Evolutionary conservation across 1,139 yeast genomes (phyloP).

Genomic region (Blastobotrys raffinosifermentans): DNA sequence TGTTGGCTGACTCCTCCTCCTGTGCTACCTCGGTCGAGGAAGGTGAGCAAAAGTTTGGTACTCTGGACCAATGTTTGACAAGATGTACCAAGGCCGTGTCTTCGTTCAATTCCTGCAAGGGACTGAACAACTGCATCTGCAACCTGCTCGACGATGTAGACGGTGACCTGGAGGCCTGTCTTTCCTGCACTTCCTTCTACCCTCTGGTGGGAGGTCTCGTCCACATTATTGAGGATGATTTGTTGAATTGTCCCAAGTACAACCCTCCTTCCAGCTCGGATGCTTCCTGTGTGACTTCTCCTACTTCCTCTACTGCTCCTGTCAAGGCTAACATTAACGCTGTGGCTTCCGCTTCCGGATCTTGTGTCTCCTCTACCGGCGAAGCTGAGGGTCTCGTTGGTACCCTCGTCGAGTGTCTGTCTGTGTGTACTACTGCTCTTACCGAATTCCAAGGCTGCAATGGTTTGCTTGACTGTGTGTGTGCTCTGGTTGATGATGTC

Average conservation of each 20-base stretch:
- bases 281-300: too few species aligned
- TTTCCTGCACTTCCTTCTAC: conserved; percentile 13
- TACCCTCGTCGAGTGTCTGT: conserved; percentile 5
- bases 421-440: conserved; percentile 5
- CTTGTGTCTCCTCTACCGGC: conserved; percentile 7
- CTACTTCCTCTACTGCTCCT: conserved; percentile 2
- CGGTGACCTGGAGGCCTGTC: conserved; percentile 12
- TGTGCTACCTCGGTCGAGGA: conserved; percentile 11
- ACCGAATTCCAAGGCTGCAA: conserved; percentile 6
- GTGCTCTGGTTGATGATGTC: conserved; percentile 7
- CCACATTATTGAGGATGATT: conserved; percentile 8
- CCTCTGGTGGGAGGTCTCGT: conserved; percentile 7
- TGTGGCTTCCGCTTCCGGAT: neutral
- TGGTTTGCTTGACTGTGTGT: conserved; percentile 4
- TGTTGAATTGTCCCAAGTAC: conserved; percentile 9
- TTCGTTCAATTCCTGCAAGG: conserved; percentile 11
- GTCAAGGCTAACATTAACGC: neutral
- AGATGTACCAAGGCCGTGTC: conserved; percentile 11
- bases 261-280: conserved; percentile 19
- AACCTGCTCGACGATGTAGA: conserved; percentile 10
- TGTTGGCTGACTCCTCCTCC: conserved; percentile 3
- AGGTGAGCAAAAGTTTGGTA: conserved; percentile 11
- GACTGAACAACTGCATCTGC: conserved; percentile 13
- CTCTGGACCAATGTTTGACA: conserved; percentile 10
- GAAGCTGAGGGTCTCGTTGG: conserved; percentile 7